phyloP scores from a whole-genome alignment of 208 protist genomes.

The Trypanosomatidae sp. region DNA sequence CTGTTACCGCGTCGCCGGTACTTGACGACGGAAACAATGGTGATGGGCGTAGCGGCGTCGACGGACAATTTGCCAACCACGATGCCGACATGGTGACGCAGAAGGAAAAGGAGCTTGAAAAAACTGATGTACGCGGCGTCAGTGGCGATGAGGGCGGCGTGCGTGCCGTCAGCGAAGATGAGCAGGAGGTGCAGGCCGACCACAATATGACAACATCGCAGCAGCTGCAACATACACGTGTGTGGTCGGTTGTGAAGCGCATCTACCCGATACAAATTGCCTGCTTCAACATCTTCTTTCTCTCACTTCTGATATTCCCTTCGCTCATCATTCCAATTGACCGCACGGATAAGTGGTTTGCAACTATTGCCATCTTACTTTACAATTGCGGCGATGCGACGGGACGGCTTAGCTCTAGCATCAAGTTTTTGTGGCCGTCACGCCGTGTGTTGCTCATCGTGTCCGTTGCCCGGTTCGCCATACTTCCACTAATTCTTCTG shows the following conservation, averaged over 20 bases:
- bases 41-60: no score
- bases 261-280: constrained; percentile 48
- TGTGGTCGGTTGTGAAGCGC: constrained; percentile 34
- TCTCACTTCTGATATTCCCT: constrained; percentile 66
- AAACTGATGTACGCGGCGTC: constrained; percentile 1
- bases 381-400: constrained; percentile 74
- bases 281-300: constrained; percentile 63
- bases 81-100: no score
- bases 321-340: constrained; percentile 56
- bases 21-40: no score
- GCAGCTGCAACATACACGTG: constrained; percentile 29
- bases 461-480: constrained; percentile 23
- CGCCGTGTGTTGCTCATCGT: constrained; percentile 27
- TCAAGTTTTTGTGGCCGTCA: constrained; percentile 34
- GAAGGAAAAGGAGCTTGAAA: no score
- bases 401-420: constrained; percentile 35
- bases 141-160: constrained; percentile 12
- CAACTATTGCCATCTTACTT: constrained; percentile 57
- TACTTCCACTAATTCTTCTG: constrained; percentile 60
- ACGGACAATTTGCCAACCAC: no score
- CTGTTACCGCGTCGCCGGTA: no score
- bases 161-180: constrained; percentile 5
- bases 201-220: constrained; percentile 44
- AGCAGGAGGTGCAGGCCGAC: constrained; percentile 1
- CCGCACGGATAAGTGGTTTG: constrained; percentile 53